Evolutionary conservation across 768 basidiomycete species (phyloP).

Genomic region (Pisolithus sp.): DNA sequence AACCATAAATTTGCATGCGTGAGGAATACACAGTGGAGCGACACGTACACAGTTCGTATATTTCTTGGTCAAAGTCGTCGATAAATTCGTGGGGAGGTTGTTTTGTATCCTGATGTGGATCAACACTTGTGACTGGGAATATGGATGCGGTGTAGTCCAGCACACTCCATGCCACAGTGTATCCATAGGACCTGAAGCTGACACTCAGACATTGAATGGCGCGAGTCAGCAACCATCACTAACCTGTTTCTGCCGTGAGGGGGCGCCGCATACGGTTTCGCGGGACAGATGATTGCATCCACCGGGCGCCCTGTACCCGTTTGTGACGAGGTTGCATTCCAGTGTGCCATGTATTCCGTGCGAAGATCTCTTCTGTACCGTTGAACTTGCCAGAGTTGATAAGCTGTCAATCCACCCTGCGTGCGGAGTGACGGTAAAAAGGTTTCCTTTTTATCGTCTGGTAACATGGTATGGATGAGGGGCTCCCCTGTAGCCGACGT

Average conservation of each 20-base stretch:
- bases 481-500: constrained; percentile 48
- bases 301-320: too few species aligned
- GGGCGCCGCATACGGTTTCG: too few species aligned
- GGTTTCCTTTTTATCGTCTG: neutral
- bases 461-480: constrained; percentile 41
- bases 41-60: constrained; percentile 45
- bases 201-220: constrained; percentile 15
- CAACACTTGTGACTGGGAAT: constrained; percentile 60
- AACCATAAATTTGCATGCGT: neutral
- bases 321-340: too few species aligned
- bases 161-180: constrained; percentile 61
- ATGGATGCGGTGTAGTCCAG: constrained; percentile 48
- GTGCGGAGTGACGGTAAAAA: constrained; percentile 21
- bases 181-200: constrained; percentile 37
- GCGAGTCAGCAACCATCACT: too few species aligned
- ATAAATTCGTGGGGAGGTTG: constrained; percentile 41
- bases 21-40: constrained; percentile 15
- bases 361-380: too few species aligned
- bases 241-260: too few species aligned
- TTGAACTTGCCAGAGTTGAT: constrained; percentile 59
- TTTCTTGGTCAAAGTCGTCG: constrained; percentile 38
- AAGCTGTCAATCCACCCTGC: constrained; percentile 37
- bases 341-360: too few species aligned
- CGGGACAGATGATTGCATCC: too few species aligned
- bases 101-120: constrained; percentile 46